Conservation (phyloP, 73 alveolate genomes). For the Loxodes magnus region DNA sequence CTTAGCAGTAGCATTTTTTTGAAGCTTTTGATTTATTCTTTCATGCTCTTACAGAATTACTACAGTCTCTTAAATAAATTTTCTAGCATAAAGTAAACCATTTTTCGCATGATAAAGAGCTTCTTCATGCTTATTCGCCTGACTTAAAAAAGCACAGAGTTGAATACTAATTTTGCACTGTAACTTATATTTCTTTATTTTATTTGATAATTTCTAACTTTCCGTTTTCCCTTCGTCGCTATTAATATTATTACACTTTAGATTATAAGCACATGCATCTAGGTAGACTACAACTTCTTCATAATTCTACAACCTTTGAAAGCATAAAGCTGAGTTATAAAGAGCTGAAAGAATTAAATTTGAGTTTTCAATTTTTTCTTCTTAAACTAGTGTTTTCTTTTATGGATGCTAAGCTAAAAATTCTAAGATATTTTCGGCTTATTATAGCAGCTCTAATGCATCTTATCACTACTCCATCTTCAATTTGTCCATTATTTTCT, state of each 20-base stretch:
- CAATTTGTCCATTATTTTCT: no score
- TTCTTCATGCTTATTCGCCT: conserved; percentile 64
- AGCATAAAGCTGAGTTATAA: conserved; percentile 11
- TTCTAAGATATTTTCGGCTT: no score
- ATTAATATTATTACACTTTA: background rate
- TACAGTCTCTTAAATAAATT: conserved; percentile 48
- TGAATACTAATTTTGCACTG: conserved; percentile 74
- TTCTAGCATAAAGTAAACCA: conserved; percentile 62
- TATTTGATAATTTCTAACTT: conserved; percentile 6
- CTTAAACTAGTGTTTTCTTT: no score
- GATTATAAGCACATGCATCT: conserved; percentile 45
- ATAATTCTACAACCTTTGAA: conserved; percentile 41
- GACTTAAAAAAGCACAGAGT: conserved; percentile 76
- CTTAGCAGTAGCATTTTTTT: background rate
- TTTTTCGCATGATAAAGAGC: conserved; percentile 75
- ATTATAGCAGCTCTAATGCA: no score
- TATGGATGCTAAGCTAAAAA: no score
- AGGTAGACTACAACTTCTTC: conserved; percentile 57
- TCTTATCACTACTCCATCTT: no score
- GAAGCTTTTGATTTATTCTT: conserved; percentile 15
- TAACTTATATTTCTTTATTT: conserved; percentile 59
- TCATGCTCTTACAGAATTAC: conserved; percentile 22
- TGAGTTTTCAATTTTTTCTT: no score
- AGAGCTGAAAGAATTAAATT: conserved; percentile 1
- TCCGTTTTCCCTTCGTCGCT: background rate